phyloP scores from a whole-genome alignment of 2,329 filamentous ascomycete species.

The Talaromyces funiculosus region DNA sequence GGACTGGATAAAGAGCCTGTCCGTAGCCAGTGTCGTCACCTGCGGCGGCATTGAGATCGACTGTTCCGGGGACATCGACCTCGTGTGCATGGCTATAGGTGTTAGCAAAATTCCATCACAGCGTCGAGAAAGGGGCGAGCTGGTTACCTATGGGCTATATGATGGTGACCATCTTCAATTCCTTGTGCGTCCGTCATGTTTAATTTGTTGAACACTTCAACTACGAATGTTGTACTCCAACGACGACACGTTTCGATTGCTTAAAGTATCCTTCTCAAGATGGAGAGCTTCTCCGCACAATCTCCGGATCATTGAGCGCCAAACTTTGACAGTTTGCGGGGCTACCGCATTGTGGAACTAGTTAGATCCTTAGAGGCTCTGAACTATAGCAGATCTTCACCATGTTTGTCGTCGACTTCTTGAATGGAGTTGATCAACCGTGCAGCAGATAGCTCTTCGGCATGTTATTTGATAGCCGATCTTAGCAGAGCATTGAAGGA shows the following conservation, averaged over 20 bases:
- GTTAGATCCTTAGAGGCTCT: not conserved
- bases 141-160: not conserved
- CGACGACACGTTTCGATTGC: not conserved
- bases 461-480: not conserved
- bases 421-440: not conserved
- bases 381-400: not conserved
- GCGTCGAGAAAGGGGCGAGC: not conserved
- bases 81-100: constrained; percentile 49
- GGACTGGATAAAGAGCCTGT: constrained; percentile 57
- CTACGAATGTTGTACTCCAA: not conserved
- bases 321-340: not conserved
- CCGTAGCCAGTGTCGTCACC: constrained; percentile 56
- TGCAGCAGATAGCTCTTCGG: not conserved
- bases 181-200: not conserved
- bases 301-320: not conserved
- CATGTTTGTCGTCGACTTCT: not conserved
- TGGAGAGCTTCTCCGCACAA: not conserved
- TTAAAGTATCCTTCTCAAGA: not conserved
- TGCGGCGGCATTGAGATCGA: constrained; percentile 50
- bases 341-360: not conserved
- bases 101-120: not conserved
- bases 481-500: not conserved
- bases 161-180: not conserved
- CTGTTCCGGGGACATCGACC: constrained; percentile 52
- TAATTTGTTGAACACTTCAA: not conserved